Conservation (phyloP, 495 filamentous ascomycete genomes). For the Xylaria flabelliformis region DNA sequence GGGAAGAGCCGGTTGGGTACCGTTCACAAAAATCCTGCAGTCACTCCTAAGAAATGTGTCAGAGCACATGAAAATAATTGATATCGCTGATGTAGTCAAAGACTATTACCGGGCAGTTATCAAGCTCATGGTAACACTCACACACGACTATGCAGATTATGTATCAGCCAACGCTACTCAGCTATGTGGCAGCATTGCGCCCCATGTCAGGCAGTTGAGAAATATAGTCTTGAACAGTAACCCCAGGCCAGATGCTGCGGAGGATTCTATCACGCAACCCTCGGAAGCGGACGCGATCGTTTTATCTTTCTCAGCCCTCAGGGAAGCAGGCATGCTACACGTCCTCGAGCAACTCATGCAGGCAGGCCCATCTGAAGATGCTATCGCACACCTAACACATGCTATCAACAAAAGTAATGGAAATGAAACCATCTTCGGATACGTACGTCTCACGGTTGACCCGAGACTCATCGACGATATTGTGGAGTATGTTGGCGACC, state of each 20-base stretch:
- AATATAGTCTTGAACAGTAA: conserved; percentile 88
- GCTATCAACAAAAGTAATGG: conserved; percentile 63
- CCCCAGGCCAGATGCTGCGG: conserved; percentile 75
- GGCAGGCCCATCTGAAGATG: conserved; percentile 65
- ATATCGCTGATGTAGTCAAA: conserved; percentile 72
- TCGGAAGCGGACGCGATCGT: conserved; percentile 36
- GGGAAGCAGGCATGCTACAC: conserved; percentile 67
- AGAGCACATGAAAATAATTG: conserved; percentile 76
- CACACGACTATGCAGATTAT: conserved; percentile 95
- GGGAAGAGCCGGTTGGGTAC: conserved; percentile 73
- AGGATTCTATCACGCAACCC: conserved; percentile 55
- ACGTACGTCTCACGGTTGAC: conserved; percentile 70
- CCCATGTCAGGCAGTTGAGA: conserved; percentile 84
- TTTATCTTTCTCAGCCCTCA: conserved; percentile 52
- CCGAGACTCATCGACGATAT: conserved; percentile 77
- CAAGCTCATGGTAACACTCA: conserved; percentile 81
- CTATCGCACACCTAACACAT: conserved; percentile 72
- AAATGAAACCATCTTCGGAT: conserved; percentile 66
- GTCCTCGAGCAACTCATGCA: conserved; percentile 71
- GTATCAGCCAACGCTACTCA: conserved; percentile 84
- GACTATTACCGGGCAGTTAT: conserved; percentile 84
- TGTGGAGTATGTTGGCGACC: conserved; percentile 79
- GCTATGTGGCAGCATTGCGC: conserved; percentile 84
- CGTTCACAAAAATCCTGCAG: conserved; percentile 77
- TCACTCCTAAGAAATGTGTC: conserved; percentile 77